Conservation (phyloP, 768 basidiomycete species). For the Cystobasidium ongulense region DNA sequence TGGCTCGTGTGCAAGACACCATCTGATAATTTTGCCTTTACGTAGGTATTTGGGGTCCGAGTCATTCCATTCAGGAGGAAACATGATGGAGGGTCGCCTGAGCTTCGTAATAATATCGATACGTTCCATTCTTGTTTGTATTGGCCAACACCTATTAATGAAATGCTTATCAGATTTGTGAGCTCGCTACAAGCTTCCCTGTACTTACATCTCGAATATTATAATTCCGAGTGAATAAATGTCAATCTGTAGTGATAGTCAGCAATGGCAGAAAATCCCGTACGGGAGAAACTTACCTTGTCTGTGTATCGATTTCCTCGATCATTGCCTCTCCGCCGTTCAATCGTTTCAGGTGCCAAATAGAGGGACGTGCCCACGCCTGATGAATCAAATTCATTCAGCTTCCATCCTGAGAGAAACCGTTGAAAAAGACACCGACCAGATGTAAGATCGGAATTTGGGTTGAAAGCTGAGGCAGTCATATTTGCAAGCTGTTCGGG, state of each 20-base stretch:
- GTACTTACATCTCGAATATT: conserved; percentile 24
- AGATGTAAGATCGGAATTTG: conserved; percentile 32
- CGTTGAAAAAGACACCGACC: background rate
- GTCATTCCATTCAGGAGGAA: conserved; percentile 40
- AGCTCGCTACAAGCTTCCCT: background rate
- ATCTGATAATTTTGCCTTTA: conserved; percentile 42
- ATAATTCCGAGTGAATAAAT: conserved; percentile 42
- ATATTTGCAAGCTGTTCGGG: conserved; percentile 6
- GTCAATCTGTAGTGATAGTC: background rate
- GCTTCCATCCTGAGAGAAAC: background rate
- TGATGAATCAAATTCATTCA: background rate
- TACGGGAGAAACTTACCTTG: conserved; percentile 33
- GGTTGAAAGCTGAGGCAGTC: background rate
- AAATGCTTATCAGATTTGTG: background rate
- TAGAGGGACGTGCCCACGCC: conserved; percentile 42
- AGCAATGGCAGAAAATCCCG: too few relatives aligned
- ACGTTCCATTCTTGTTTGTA: conserved; percentile 43
- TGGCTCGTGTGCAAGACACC: conserved; percentile 41
- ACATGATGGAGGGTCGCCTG: conserved; percentile 39
- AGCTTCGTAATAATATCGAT: conserved; percentile 42
- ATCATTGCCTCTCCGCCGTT: conserved; percentile 10
- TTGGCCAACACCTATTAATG: conserved; percentile 26
- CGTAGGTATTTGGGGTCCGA: conserved; percentile 14
- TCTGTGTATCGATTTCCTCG: conserved; percentile 36
- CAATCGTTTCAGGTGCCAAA: conserved; percentile 39